These are phyloP conservation scores for Fusarium newnesense DNA, from an alignment of 2,329 filamentous ascomycete genomes.

Conservation along the genomic window DNA sequence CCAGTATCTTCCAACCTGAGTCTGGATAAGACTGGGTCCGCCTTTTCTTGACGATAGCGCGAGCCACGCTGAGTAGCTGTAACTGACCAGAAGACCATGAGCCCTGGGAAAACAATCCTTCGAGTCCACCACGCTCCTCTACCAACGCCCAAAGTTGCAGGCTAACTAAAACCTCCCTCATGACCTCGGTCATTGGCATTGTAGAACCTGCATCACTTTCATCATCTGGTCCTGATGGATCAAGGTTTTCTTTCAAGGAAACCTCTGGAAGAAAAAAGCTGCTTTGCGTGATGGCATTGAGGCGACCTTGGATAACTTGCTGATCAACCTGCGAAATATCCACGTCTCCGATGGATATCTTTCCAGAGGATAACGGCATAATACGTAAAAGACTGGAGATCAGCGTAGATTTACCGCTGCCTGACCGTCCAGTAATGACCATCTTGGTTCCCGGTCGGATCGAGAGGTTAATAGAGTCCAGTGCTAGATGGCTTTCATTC, in stretches of 20 bases:
- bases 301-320: neutral
- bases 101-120: neutral
- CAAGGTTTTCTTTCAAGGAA: neutral
- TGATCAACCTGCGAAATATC: neutral
- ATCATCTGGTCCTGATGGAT: neutral
- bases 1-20: neutral
- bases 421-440: neutral
- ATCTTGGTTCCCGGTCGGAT: neutral
- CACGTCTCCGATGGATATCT: neutral
- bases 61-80: neutral
- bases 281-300: neutral
- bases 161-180: neutral
- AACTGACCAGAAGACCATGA: neutral
- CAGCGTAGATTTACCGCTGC: neutral
- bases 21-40: neutral
- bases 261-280: neutral
- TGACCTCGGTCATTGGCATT: neutral
- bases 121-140: neutral
- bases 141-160: neutral
- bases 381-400: neutral
- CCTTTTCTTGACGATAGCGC: neutral
- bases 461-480: neutral
- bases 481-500: neutral
- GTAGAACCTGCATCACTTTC: neutral
- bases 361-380: neutral